Base-by-base conservation (phyloP, 768 basidiomycete species). In the Termitomyces eurrhizus region DNA sequence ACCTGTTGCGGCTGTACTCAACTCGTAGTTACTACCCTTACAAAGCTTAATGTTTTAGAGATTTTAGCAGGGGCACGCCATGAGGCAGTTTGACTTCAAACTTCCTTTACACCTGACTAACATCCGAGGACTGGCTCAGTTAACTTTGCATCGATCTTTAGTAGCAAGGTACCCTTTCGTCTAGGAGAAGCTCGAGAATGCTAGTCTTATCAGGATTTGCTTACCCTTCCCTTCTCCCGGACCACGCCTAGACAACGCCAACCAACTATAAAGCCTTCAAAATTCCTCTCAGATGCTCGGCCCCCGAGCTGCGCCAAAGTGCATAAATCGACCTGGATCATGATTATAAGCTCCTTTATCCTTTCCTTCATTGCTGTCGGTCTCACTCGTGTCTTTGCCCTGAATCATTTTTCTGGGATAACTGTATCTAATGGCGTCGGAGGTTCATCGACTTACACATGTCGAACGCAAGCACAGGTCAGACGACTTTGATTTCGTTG, bases 401-500 rank as follows among this genome's bases (percentile, higher is more conserved):
- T 63, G 21, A 77, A 70, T 55, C 66, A 75, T 49, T 77, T 76
- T 57, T 65, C 59, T 21, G 76, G 75, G 3, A 54, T 77, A 13
- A 66, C 66, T 2, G 69, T 64, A 5, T 72, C 75, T 11, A 77
- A 76, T 62, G 68, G 72, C 52, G 65, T 66, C 24, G 69, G 66
- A 8, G 64, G 66, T 9, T 64, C 60, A 13, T 53, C 63, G 0
- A 16, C 67, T 3, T 77, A 73, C 58, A 73, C 71, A 7, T 76
- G 75, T 59, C 65, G 75, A 35, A 72, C 72, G 4, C 74, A 76
- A 60, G 65, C 64, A 11, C 69, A 77, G 61, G 75, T 74, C 21
- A 60, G 65, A 56, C 32, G 4, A 56, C 32, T 42, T 32, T 32
- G 26, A 16, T 48, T 24, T 12, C 16, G 7, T 46, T 33, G 21